Evolutionary conservation across 2,329 filamentous ascomycete genomes (phyloP).

Genomic region (Fusarium albosuccineum): DNA sequence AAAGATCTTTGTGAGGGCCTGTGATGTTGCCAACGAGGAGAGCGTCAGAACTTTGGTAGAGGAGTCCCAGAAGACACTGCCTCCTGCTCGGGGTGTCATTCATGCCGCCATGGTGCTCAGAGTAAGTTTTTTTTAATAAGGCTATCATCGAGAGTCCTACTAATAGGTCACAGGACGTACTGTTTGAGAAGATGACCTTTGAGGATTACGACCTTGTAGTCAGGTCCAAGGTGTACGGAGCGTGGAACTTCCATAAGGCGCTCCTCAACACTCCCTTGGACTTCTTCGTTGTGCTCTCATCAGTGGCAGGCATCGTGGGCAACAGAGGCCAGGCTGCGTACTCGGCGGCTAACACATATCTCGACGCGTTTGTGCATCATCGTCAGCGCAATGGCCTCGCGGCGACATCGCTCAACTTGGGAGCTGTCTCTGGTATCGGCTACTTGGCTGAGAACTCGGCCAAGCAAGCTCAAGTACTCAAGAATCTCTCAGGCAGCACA

Average conservation of each 20-base stretch:
- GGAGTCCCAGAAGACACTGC: background rate
- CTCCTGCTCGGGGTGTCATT: background rate
- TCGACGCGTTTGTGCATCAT: background rate
- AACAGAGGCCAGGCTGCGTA: background rate
- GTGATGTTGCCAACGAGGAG: background rate
- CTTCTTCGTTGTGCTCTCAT: background rate
- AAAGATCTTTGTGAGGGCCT: background rate
- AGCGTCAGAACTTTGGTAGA: background rate
- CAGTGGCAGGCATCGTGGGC: background rate
- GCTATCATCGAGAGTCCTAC: background rate
- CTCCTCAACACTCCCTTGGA: background rate
- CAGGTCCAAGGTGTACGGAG: background rate
- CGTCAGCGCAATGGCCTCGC: background rate
- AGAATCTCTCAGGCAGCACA: background rate
- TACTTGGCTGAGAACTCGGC: background rate
- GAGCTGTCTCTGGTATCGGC: background rate
- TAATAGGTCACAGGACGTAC: background rate
- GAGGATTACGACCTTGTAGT: background rate
- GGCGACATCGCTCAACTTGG: background rate
- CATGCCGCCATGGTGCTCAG: slow-evolving; percentile 2
- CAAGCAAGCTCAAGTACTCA: background rate
- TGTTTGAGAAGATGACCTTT: slow-evolving; percentile 1
- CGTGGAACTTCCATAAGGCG: slow-evolving; percentile 2
- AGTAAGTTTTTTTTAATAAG: background rate
- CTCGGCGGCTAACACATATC: background rate